Evolutionary conservation across 2,329 filamentous ascomycete genomes (phyloP).

Genomic region (Coleophoma cylindrospora): DNA sequence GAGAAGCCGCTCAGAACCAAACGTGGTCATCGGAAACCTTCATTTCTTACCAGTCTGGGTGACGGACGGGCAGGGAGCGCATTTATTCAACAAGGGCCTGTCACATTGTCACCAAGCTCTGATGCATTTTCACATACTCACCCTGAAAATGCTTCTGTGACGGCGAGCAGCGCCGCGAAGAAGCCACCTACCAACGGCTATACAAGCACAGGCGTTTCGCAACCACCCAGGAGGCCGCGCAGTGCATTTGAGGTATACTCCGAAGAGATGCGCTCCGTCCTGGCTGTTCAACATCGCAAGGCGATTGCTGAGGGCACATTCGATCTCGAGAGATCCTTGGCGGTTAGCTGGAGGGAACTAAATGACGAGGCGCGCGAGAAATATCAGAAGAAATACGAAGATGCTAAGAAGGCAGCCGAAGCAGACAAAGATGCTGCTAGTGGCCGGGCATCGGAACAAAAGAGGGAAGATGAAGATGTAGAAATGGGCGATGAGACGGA

Average conservation of each 20-base stretch:
- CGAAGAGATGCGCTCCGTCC: constrained; percentile 17
- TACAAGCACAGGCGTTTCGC: not conserved
- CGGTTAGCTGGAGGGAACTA: constrained; percentile 21
- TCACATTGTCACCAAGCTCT: constrained; percentile 43
- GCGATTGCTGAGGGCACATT: constrained; percentile 19
- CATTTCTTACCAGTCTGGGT: constrained; percentile 30
- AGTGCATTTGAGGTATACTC: constrained; percentile 25
- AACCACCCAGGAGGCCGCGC: constrained; percentile 5
- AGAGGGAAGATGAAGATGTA: constrained; percentile 22
- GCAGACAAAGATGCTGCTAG: constrained; percentile 14
- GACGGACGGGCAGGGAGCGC: constrained; percentile 33
- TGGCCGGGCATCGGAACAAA: constrained; percentile 12
- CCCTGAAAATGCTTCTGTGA: constrained; percentile 25
- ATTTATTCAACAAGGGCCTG: constrained; percentile 42
- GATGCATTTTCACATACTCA: constrained; percentile 48
- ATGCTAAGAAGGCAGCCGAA: constrained; percentile 21
- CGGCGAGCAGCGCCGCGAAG: constrained; percentile 28
- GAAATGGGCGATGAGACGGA: constrained; percentile 30
- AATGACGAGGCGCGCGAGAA: constrained; percentile 13
- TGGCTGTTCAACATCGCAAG: constrained; percentile 16
- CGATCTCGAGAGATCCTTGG: constrained; percentile 22
- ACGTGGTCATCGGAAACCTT: constrained; percentile 62
- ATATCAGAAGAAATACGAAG: constrained; percentile 19
- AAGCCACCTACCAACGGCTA: not conserved
- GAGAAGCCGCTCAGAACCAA: constrained; percentile 74